A percentile compares a stretch with the other conserved stretches of the same genome.
These are phyloP conservation scores for Russula compacta DNA, from an alignment of 768 basidiomycete genomes.

Conservation along the genomic window DNA sequence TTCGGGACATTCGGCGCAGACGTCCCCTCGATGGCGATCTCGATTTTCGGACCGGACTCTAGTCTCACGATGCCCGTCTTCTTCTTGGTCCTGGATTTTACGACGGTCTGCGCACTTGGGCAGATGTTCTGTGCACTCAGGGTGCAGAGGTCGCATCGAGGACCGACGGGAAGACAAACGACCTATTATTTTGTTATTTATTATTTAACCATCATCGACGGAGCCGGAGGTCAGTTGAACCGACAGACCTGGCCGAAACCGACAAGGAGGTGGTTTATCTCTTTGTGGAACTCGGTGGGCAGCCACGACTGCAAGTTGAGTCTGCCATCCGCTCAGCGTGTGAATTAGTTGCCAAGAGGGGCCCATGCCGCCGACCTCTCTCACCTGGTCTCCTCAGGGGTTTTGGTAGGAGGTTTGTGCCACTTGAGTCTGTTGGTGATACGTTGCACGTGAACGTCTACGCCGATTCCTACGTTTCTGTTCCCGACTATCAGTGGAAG, in stretches of 20 bases:
- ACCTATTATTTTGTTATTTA: constrained; percentile 40
- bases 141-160: constrained; percentile 56
- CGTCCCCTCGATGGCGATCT: constrained; percentile 31
- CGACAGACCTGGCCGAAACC: constrained; percentile 65
- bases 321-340: constrained; percentile 27
- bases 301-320: constrained; percentile 80
- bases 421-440: constrained; percentile 91
- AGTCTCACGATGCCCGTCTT: not conserved
- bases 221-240: not conserved
- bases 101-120: constrained; percentile 47
- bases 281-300: constrained; percentile 57
- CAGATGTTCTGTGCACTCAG: constrained; percentile 49
- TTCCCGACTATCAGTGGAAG: not conserved
- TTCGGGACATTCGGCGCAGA: not conserved
- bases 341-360: too few relatives aligned
- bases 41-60: constrained; percentile 30
- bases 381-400: constrained; percentile 81
- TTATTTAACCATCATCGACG: not conserved
- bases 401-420: constrained; percentile 80
- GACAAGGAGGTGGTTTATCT: constrained; percentile 75
- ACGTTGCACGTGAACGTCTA: constrained; percentile 92
- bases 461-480: constrained; percentile 86
- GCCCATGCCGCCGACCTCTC: too few relatives aligned
- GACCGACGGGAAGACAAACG: constrained; percentile 56
- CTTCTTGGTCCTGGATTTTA: constrained; percentile 20